These are phyloP conservation scores for Didymella exigua DNA, from an alignment of 2,329 filamentous ascomycete genomes.

Conservation along the genomic window DNA sequence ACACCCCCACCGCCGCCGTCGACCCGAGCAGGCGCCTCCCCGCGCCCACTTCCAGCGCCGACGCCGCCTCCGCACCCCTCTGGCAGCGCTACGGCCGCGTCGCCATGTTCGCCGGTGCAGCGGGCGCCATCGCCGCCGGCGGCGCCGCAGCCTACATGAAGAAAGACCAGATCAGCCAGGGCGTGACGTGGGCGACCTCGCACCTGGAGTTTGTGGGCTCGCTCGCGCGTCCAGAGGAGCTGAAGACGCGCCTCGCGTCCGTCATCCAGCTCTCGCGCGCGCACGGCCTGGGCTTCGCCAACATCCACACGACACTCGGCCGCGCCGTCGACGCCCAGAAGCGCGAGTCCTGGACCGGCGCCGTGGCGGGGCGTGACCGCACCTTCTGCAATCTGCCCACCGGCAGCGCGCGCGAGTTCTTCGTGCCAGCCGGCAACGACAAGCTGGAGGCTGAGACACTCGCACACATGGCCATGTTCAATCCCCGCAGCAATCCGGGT, in stretches of 20 bases:
- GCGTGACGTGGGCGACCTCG: conserved; percentile 81
- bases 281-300: conserved; percentile 76
- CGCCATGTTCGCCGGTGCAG: conserved; percentile 83
- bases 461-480: conserved; percentile 85
- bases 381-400: conserved; percentile 80
- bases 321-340: conserved; percentile 61
- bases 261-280: conserved; percentile 69
- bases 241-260: conserved; percentile 73
- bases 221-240: conserved; percentile 80
- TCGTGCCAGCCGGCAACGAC: conserved; percentile 68
- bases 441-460: conserved; percentile 76
- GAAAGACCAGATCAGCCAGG: conserved; percentile 76
- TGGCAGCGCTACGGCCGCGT: conserved; percentile 87
- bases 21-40: conserved; percentile 47
- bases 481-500: conserved; percentile 71
- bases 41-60: conserved; percentile 48
- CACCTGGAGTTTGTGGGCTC: conserved; percentile 95
- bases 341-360: conserved; percentile 53
- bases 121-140: conserved; percentile 79
- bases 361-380: conserved; percentile 70
- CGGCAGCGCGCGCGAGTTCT: conserved; percentile 39
- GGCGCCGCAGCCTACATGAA: conserved; percentile 86
- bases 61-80: conserved; percentile 52
- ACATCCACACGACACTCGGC: conserved; percentile 86
- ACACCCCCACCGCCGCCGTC: conserved; percentile 27